Conservation (phyloP, 768 basidiomycete genomes). For the Mycena crocata region DNA sequence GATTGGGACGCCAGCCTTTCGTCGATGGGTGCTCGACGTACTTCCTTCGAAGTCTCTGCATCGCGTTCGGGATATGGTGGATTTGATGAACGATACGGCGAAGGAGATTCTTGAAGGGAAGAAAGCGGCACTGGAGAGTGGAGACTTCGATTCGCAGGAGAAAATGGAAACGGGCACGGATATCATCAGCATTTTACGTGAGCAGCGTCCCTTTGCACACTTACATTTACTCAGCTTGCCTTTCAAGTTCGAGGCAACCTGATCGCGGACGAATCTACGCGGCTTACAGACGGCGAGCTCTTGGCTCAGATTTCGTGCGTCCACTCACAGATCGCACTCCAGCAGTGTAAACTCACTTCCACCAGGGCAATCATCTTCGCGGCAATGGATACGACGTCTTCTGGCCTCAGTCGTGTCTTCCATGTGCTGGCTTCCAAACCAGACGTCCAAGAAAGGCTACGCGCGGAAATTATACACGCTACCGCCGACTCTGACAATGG, state of each 20-base stretch:
- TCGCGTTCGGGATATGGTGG: slow-evolving; percentile 40
- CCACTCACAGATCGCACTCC: slow-evolving; percentile 20
- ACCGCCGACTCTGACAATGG: slow-evolving; percentile 30
- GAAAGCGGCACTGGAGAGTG: slow-evolving; percentile 42
- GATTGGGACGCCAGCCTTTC: slow-evolving; percentile 40
- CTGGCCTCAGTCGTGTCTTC: slow-evolving; percentile 24
- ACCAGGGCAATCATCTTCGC: slow-evolving; percentile 16
- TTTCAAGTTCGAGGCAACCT: slow-evolving; percentile 50
- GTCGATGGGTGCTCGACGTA: slow-evolving; percentile 38
- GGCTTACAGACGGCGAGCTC: slow-evolving; percentile 49
- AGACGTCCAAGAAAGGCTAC: slow-evolving; percentile 40
- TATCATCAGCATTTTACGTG: slow-evolving; percentile 50
- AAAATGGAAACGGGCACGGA: slow-evolving; percentile 49
- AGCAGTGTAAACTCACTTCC: neutral
- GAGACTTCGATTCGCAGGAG: slow-evolving; percentile 35
- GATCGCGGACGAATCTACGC: slow-evolving; percentile 44
- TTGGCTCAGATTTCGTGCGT: slow-evolving; percentile 44
- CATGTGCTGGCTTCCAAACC: slow-evolving; percentile 19
- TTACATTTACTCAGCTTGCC: neutral
- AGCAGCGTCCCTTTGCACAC: neutral
- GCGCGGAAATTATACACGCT: slow-evolving; percentile 37
- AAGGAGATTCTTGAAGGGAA: slow-evolving; percentile 43
- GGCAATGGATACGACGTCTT: slow-evolving; percentile 29
- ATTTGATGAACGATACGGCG: slow-evolving; percentile 42
- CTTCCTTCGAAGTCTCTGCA: slow-evolving; percentile 39